Percentiles rank a stretch among this genome's conserved stretches.
These are phyloP conservation scores for Eremothecium gossypii DNA, from an alignment of 1,139 yeast genomes.

Conservation along the genomic window DNA sequence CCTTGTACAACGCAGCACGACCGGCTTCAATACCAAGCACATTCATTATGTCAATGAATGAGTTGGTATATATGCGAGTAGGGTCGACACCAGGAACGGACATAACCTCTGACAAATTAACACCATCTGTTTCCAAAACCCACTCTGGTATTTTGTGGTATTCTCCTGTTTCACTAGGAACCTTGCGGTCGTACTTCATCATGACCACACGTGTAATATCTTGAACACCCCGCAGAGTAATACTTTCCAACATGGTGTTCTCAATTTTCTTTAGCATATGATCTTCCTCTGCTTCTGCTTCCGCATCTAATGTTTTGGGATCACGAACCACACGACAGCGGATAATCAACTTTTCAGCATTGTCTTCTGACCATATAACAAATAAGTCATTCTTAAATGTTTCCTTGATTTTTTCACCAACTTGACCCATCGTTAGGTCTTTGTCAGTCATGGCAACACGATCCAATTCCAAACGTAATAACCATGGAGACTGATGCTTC, in stretches of 20 bases:
- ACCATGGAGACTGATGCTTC: constrained; percentile 96
- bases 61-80: constrained; percentile 82
- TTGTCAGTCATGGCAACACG: constrained; percentile 99
- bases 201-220: constrained; percentile 75
- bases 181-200: constrained; percentile 83
- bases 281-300: constrained; percentile 93
- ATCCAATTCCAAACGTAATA: constrained; percentile 89
- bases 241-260: constrained; percentile 91
- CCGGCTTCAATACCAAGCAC: constrained; percentile 99
- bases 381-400: constrained; percentile 91
- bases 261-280: constrained; percentile 92
- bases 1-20: constrained; percentile 84
- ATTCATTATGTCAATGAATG: constrained; percentile 89
- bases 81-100: constrained; percentile 92
- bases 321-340: constrained; percentile 99
- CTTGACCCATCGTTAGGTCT: constrained; percentile 96
- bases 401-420: constrained; percentile 89
- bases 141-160: constrained; percentile 86
- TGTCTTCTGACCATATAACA: constrained; percentile 98
- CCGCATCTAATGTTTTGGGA: constrained; percentile 88
- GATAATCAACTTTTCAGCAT: constrained; percentile 90
- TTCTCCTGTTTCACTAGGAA: constrained; percentile 79
- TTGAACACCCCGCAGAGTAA: constrained; percentile 91
- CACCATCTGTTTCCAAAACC: constrained; percentile 99
- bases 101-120: constrained; percentile 90